These are phyloP conservation scores for Microbotryum saponariae DNA, from an alignment of 1,284 basidiomycete species.

Conservation along the genomic window DNA sequence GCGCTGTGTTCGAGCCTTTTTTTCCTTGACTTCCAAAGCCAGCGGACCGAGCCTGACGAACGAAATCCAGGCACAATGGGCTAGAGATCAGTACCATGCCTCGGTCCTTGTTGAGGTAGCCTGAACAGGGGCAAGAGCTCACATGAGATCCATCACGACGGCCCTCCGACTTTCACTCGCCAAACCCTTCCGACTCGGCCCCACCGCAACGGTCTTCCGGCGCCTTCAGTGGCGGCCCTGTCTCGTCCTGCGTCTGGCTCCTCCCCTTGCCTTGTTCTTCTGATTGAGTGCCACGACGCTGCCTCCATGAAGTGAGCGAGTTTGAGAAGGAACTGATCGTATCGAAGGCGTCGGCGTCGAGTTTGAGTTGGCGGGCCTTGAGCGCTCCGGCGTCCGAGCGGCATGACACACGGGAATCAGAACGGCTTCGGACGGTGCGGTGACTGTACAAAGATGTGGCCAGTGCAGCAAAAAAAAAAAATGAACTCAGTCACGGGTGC, in stretches of 20 bases:
- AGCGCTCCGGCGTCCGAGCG: slow-evolving; percentile 44
- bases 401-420: slow-evolving; percentile 36
- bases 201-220: slow-evolving; percentile 38
- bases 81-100: neutral
- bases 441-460: slow-evolving; percentile 14
- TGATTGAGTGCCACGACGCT: slow-evolving; percentile 39
- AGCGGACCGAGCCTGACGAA: slow-evolving; percentile 29
- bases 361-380: slow-evolving; percentile 77
- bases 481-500: neutral
- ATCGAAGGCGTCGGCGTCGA: slow-evolving; percentile 71
- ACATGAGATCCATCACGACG: slow-evolving; percentile 73
- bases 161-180: slow-evolving; percentile 64
- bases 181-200: slow-evolving; percentile 57
- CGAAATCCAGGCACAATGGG: no score
- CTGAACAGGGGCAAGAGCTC: slow-evolving; percentile 33
- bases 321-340: slow-evolving; percentile 70
- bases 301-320: slow-evolving; percentile 63
- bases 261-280: neutral
- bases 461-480: neutral
- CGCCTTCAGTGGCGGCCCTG: slow-evolving; percentile 44
- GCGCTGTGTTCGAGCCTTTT: slow-evolving; percentile 23
- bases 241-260: slow-evolving; percentile 44
- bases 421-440: slow-evolving; percentile 35
- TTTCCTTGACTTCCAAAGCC: slow-evolving; percentile 27
- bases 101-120: no score